Base-by-base conservation (phyloP, 768 basidiomycete genomes). In the Strobilomyces echinocephalus region DNA sequence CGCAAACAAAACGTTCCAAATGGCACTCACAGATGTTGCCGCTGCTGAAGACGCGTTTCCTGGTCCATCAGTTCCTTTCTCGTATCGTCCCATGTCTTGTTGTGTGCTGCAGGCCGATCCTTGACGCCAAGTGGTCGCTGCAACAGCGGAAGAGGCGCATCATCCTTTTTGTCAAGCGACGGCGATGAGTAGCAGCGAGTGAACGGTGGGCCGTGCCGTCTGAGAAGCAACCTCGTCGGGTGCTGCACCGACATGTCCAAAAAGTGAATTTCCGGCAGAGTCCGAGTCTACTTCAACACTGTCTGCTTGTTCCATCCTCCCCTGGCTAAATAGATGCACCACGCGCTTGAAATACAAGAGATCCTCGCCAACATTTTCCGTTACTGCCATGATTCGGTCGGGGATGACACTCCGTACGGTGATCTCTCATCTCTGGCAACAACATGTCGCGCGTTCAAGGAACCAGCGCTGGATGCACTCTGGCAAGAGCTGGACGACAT, bases 121-220 rank as follows among this genome's bases (percentile, higher is more conserved):
- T 73, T 71, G 34, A 94, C 79, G n/a, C 94, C 94, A 10, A 95
- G 73, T 9, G 94, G 91, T 20, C 88, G 72, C 52, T 73, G 76
- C 28, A 90, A 70, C 30, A 77, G 54, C 14, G 65, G 56, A n/a
- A 76, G 64, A 21, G 65, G 60, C 43, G 54, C 47, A 36, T 60
- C 57, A 1, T 46, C 46, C 9, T 56, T 53, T 38, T 55, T 49
- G 0, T 47, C 31, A 5, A 52, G 50, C 5, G 61, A 52, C 4
- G 61, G 61, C 10, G 65, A 67, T n/a, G 18, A 53, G 15, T 36
- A 36, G 60, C 60, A 64, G 14, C 66, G 64, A 28, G 15, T 12
- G 45, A 48, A 28, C 21, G 52, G 46, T 7, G 51, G 31, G 21
- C 53, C 36, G 31, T n/a, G n/a, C n/a, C n/a, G n/a, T n/a, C n/a